Conservation (phyloP, 768 basidiomycete species). For the Pulveroboletus sp. region DNA sequence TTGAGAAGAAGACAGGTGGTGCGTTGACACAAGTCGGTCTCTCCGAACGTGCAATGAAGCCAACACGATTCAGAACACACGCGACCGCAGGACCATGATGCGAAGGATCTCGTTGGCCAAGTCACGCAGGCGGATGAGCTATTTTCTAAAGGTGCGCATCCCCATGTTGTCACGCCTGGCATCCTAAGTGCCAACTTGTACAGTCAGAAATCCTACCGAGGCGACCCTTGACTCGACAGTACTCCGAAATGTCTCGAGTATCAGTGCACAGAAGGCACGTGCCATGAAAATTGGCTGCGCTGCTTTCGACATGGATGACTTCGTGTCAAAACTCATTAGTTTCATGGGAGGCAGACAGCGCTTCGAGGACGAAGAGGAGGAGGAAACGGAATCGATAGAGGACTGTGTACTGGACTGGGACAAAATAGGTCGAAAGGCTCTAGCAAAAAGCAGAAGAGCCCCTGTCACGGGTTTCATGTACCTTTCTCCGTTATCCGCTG, state of each 20-base stretch:
- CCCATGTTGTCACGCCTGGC: constrained; percentile 1
- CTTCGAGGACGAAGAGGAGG: constrained; percentile 42
- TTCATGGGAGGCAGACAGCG: constrained; percentile 71
- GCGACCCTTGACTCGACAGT: constrained; percentile 87
- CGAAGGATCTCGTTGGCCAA: constrained; percentile 51
- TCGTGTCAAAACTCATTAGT: constrained; percentile 65
- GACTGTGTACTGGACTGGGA: constrained; percentile 71
- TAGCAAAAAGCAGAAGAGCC: constrained; percentile 74
- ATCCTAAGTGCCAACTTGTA: neutral
- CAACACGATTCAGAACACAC: constrained; percentile 34
- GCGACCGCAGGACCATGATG: constrained; percentile 52
- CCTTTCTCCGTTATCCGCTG: constrained; percentile 2
- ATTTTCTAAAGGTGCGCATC: constrained; percentile 54
- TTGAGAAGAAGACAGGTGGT: constrained; percentile 66
- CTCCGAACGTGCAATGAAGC: neutral
- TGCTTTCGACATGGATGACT: constrained; percentile 91
- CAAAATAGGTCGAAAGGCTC: constrained; percentile 76
- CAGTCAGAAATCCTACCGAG: constrained; percentile 79
- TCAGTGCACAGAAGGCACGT: constrained; percentile 84
- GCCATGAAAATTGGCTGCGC: constrained; percentile 84
- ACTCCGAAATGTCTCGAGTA: constrained; percentile 69
- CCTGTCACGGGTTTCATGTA: constrained; percentile 89
- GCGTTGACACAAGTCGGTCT: constrained; percentile 13
- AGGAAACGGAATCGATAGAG: constrained; percentile 50
- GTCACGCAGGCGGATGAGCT: constrained; percentile 56